These are phyloP conservation scores for Amylostereum chailletii DNA, from an alignment of 1,284 basidiomycete species.

Conservation along the genomic window DNA sequence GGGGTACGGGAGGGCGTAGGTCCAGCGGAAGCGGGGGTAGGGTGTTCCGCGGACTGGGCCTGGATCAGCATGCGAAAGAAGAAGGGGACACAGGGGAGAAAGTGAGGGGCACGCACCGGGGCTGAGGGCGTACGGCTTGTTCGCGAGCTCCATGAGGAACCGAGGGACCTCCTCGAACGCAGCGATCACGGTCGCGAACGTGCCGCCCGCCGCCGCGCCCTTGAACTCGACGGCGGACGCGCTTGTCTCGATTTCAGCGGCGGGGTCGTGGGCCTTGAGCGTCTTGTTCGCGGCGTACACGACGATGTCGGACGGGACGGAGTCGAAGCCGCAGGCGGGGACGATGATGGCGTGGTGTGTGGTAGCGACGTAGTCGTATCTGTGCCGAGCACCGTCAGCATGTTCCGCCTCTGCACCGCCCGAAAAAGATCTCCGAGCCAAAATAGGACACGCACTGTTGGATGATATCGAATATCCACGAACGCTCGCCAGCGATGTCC, in stretches of 20 bases:
- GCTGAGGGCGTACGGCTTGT: conserved; percentile 42
- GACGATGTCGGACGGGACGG: conserved; percentile 59
- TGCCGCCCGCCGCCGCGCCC: conserved; percentile 64
- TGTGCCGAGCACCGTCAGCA: conserved; percentile 13
- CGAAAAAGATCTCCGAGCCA: conserved; percentile 2
- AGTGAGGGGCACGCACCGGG: conserved; percentile 34
- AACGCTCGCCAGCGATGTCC: conserved; percentile 52
- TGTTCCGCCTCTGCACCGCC: conserved; percentile 2
- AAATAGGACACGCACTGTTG: conserved; percentile 24
- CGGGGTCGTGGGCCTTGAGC: conserved; percentile 28
- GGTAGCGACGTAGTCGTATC: conserved; percentile 58
- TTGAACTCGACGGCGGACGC: conserved; percentile 36
- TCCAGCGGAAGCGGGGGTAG: conserved; percentile 26
- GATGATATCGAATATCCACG: conserved; percentile 46
- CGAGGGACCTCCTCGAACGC: conserved; percentile 39
- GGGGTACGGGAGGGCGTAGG: conserved; percentile 41
- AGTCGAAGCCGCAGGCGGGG: conserved; percentile 66
- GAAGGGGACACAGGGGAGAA: conserved; percentile 1
- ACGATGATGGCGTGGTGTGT: conserved; percentile 63
- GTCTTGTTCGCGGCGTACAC: conserved; percentile 48
- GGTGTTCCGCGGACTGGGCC: conserved; percentile 32
- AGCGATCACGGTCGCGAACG: conserved; percentile 46
- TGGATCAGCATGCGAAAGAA: background rate
- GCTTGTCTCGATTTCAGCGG: conserved; percentile 27
- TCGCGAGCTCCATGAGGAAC: conserved; percentile 24